Evolutionary conservation across 202 grass and related monocot species (phyloP).

Genomic region (Panicum virgatum): DNA sequence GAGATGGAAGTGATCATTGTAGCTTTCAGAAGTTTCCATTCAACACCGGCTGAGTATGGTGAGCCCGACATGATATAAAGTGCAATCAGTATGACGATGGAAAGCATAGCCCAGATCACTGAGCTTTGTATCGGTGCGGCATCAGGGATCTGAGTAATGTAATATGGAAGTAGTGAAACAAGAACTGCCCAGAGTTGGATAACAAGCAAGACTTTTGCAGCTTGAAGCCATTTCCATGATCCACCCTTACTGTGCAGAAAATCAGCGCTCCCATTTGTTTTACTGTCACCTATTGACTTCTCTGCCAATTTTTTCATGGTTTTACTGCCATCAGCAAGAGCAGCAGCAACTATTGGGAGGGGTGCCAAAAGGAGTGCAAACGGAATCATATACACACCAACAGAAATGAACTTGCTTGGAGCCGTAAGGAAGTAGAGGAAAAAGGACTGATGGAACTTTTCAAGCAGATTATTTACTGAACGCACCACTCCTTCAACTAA

Average conservation of each 20-base stretch:
- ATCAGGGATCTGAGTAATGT: constrained; percentile 64
- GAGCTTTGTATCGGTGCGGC: constrained; percentile 37
- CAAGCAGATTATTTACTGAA: constrained; percentile 91
- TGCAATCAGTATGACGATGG: constrained; percentile 45
- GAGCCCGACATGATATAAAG: constrained; percentile 61
- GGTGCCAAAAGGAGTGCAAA: constrained; percentile 76
- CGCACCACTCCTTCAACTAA: constrained; percentile 86
- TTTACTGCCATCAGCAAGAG: constrained; percentile 58
- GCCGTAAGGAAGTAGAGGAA: constrained; percentile 94
- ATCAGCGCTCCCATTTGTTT: constrained; percentile 23
- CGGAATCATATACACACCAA: constrained; percentile 98
- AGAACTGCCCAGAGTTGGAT: constrained; percentile 79
- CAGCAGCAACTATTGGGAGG: constrained; percentile 87
- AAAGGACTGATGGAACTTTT: constrained; percentile 99
- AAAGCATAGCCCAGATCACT: constrained; percentile 61
- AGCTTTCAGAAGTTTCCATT: constrained; percentile 86
- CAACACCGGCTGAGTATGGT: constrained; percentile 62
- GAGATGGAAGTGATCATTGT: constrained; percentile 70
- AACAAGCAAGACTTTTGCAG: constrained; percentile 72
- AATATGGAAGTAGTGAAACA: constrained; percentile 66
- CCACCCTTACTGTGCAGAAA: constrained; percentile 39
- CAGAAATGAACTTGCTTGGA: constrained; percentile 94
- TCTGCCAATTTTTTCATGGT: constrained; percentile 23
- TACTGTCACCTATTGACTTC: not conserved
- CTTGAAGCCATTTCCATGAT: constrained; percentile 86